These are phyloP conservation scores for Diaporthe batatas DNA, from an alignment of 2,329 filamentous ascomycete genomes.

Conservation along the genomic window DNA sequence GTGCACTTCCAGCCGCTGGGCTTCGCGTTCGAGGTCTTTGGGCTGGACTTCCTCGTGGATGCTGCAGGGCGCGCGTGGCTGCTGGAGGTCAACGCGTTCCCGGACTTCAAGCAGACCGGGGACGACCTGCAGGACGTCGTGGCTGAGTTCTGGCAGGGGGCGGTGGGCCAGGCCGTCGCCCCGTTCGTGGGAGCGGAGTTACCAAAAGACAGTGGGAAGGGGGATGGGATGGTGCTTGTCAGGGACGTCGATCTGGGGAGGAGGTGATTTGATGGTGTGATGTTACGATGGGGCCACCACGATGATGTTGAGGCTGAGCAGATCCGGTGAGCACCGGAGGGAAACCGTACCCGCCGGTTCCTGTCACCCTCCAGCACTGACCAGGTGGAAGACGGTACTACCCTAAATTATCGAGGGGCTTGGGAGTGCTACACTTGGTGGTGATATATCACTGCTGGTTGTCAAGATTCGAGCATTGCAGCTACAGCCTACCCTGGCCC, in stretches of 20 bases:
- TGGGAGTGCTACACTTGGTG: not conserved
- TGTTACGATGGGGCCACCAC: constrained; percentile 39
- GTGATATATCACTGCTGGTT: not conserved
- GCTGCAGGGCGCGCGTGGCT: constrained; percentile 75
- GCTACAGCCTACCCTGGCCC: not conserved
- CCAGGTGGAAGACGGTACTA: constrained; percentile 2
- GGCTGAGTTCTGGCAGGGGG: constrained; percentile 80
- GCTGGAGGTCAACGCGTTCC: constrained; percentile 95
- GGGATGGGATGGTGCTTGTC: constrained; percentile 64
- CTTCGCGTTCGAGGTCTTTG: constrained; percentile 93
- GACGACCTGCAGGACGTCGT: constrained; percentile 79
- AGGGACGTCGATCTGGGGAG: constrained; percentile 67
- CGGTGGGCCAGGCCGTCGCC: constrained; percentile 75
- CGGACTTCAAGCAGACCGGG: constrained; percentile 95
- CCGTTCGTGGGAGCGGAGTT: constrained; percentile 71
- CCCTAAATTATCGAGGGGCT: not conserved
- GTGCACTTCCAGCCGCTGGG: constrained; percentile 92
- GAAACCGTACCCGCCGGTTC: not conserved
- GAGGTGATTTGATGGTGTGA: constrained; percentile 32
- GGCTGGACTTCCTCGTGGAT: constrained; percentile 90
- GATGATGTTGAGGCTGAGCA: constrained; percentile 21
- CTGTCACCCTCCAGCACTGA: not conserved
- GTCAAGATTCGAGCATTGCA: not conserved
- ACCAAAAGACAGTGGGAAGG: constrained; percentile 44
- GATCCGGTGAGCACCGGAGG: not conserved